Conservation (phyloP, 2,329 filamentous ascomycete species). For the Colletotrichum spinosum region DNA sequence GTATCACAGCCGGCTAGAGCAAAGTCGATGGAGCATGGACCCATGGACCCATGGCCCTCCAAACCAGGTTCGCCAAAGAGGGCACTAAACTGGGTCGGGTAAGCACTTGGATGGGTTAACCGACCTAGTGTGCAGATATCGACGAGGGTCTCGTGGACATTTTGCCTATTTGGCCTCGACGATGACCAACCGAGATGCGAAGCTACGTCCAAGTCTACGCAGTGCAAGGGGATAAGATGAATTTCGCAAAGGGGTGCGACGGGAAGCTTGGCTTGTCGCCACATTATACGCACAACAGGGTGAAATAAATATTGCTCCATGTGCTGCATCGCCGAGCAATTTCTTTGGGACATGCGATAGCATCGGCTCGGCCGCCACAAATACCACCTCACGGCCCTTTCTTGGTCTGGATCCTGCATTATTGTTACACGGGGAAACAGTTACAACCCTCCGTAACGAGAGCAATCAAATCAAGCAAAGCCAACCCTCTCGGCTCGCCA, state of each 20-base stretch:
- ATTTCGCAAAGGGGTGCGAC: slow-evolving; percentile 7
- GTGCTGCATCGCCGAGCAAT: not conserved
- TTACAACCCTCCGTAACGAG: slow-evolving; percentile 6
- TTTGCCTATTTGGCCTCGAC: slow-evolving; percentile 1
- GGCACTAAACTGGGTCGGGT: not conserved
- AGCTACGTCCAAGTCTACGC: not conserved
- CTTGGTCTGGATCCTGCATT: slow-evolving; percentile 1
- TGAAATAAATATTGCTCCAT: slow-evolving; percentile 21
- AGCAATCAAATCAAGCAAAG: not conserved
- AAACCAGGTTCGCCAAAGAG: not conserved
- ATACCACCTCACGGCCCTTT: not conserved
- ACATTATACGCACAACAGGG: not conserved
- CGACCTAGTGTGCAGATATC: not conserved
- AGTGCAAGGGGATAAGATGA: slow-evolving; percentile 18
- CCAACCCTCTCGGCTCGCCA: not conserved
- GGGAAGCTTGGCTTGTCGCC: slow-evolving; percentile 1
- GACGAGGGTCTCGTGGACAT: slow-evolving; percentile 7
- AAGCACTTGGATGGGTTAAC: not conserved
- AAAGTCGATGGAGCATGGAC: too few species aligned
- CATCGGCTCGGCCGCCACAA: not conserved
- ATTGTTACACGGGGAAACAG: not conserved
- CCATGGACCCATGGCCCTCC: too few species aligned
- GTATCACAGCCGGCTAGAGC: too few species aligned
- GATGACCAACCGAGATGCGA: not conserved
- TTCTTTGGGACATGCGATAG: slow-evolving; percentile 1